A percentile compares a stretch with the other conserved stretches of the same genome.
phyloP scores from a whole-genome alignment of 2,329 filamentous ascomycete species.

The Hymenoscyphus infarciens region DNA sequence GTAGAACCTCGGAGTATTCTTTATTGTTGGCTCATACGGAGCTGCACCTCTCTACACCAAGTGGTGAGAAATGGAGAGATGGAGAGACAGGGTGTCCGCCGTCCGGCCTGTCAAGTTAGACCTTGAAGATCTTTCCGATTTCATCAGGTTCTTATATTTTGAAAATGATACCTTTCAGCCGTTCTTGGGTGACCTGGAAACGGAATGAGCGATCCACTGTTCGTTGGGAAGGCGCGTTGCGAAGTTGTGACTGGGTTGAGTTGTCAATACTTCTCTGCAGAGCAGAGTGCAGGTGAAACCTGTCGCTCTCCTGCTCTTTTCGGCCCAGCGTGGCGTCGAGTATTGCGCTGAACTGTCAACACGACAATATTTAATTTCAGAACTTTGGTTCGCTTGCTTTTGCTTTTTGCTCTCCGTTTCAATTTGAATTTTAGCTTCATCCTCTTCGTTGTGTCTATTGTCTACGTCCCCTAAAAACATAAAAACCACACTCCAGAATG shows the following conservation, averaged over 20 bases:
- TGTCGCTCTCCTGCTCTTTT: background rate
- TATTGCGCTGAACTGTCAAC: background rate
- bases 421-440: too few relatives aligned
- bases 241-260: background rate
- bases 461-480: too few relatives aligned
- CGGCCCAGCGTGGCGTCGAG: background rate
- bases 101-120: background rate
- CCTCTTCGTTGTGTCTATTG: background rate
- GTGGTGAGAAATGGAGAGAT: background rate
- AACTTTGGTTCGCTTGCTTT: background rate
- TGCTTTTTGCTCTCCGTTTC: background rate
- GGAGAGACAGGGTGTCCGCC: background rate
- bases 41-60: background rate
- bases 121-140: background rate
- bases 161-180: background rate
- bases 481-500: too few relatives aligned
- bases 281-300: slow-evolving; percentile 1
- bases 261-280: background rate
- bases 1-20: too few relatives aligned
- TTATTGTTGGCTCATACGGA: too few relatives aligned
- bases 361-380: background rate
- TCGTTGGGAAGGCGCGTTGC: background rate
- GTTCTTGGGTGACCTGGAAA: background rate
- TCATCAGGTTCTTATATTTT: background rate
- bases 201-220: background rate